Conservation (phyloP, 495 filamentous ascomycete species). For the Astrocystis sublimbata region DNA sequence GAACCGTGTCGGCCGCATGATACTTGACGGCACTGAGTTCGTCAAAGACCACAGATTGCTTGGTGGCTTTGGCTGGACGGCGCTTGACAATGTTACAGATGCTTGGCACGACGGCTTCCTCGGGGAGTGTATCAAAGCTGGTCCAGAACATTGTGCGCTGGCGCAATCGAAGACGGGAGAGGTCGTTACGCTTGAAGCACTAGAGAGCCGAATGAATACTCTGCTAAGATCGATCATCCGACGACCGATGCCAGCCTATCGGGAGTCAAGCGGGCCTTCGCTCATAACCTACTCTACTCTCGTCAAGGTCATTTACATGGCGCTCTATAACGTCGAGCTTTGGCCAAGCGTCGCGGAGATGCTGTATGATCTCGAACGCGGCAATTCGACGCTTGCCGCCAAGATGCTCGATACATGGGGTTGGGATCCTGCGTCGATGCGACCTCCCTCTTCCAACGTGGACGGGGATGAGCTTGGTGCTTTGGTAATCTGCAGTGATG, state of each 20-base stretch:
- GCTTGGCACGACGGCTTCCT: conserved; percentile 51
- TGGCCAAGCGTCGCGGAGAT: conserved; percentile 44
- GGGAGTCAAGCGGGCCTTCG: conserved; percentile 37
- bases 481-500: conserved; percentile 47
- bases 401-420: conserved; percentile 41
- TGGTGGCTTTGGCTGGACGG: conserved; percentile 47
- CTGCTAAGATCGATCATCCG: conserved; percentile 37
- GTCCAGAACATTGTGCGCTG: conserved; percentile 43
- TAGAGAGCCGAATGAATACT: conserved; percentile 39
- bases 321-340: conserved; percentile 42
- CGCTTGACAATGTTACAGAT: conserved; percentile 49
- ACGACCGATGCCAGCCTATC: conserved; percentile 39
- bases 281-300: conserved; percentile 46
- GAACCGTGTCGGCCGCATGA: conserved; percentile 48
- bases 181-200: conserved; percentile 33
- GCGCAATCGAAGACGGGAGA: conserved; percentile 33
- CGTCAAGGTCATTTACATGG: conserved; percentile 37
- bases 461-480: conserved; percentile 37
- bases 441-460: conserved; percentile 27
- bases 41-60: conserved; percentile 49
- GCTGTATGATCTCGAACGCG: conserved; percentile 43
- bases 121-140: conserved; percentile 48
- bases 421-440: conserved; percentile 38
- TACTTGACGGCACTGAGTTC: conserved; percentile 53
- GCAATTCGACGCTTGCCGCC: conserved; percentile 43